Conservation (phyloP, 2,329 filamentous ascomycete species). For the Claviceps spartinae region DNA sequence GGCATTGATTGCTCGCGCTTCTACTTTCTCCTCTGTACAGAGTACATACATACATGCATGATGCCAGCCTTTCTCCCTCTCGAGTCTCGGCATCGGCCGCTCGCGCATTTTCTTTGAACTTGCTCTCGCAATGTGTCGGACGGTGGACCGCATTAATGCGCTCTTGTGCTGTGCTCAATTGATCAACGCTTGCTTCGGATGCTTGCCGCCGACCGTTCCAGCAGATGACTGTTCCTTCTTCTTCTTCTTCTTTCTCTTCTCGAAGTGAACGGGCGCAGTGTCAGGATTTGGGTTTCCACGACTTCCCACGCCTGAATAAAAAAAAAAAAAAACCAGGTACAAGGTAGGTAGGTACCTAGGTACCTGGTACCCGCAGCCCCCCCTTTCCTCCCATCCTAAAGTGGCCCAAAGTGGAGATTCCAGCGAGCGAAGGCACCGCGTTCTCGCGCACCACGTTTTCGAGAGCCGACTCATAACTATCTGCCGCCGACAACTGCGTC, state of each 20-base stretch:
- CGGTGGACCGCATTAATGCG: constrained; percentile 16
- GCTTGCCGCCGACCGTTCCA: constrained; percentile 9
- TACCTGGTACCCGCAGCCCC: constrained; percentile 7
- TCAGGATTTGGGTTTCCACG: constrained; percentile 1
- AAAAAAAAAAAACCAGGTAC: constrained; percentile 1
- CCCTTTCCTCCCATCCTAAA: constrained; percentile 4
- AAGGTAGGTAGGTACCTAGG: no score
- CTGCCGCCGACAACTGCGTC: constrained; percentile 6
- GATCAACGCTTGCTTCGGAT: constrained; percentile 16
- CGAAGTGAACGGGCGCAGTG: constrained; percentile 7
- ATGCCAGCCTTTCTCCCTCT: background rate
- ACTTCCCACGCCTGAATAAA: background rate
- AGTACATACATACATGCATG: no score
- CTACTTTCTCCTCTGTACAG: no score
- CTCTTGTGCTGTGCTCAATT: constrained; percentile 9
- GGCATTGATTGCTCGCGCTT: no score
- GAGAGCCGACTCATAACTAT: constrained; percentile 8
- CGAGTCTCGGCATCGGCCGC: constrained; percentile 1
- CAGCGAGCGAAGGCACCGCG: constrained; percentile 17
- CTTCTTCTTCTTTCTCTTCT: constrained; percentile 10
- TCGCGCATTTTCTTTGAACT: background rate
- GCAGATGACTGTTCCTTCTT: background rate
- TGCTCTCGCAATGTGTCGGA: constrained; percentile 18
- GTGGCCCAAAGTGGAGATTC: constrained; percentile 5
- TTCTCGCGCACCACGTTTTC: constrained; percentile 16